phyloP scores from a whole-genome alignment of 1,284 basidiomycete species.

The Cystobasidium pallidum region DNA sequence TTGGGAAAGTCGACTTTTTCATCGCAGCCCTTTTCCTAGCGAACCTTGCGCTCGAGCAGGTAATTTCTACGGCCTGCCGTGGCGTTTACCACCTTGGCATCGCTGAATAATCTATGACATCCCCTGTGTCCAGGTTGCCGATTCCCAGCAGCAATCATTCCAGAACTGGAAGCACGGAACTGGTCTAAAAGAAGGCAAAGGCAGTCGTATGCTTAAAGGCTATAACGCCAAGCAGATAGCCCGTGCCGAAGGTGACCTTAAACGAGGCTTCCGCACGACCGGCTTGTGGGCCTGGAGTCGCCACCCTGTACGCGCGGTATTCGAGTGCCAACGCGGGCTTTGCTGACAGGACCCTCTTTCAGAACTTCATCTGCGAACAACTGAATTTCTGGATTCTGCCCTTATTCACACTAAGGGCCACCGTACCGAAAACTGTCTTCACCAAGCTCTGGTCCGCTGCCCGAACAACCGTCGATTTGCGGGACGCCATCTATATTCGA shows the following conservation, averaged over 20 bases:
- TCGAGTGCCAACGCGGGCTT: neutral
- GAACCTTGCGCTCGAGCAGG: conserved; percentile 70
- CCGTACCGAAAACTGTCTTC: conserved; percentile 43
- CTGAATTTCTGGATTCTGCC: conserved; percentile 52
- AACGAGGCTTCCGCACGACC: conserved; percentile 79
- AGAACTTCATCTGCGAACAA: conserved; percentile 54
- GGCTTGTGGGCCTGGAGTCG: conserved; percentile 84
- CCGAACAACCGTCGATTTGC: conserved; percentile 20
- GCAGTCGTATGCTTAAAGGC: conserved; percentile 52
- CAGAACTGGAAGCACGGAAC: conserved; percentile 70
- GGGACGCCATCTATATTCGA: conserved; percentile 11
- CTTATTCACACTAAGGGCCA: conserved; percentile 47
- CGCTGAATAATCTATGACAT: neutral
- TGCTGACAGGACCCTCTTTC: neutral
- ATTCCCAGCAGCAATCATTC: conserved; percentile 87
- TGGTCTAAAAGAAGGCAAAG: conserved; percentile 41
- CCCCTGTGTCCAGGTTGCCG: conserved; percentile 62
- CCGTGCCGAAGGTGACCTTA: conserved; percentile 64
- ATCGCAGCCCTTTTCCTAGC: conserved; percentile 66
- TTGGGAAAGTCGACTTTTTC: conserved; percentile 68
- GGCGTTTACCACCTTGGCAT: neutral
- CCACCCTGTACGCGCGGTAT: conserved; percentile 64
- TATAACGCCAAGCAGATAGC: conserved; percentile 63
- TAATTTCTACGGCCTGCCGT: neutral
- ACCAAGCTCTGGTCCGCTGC: conserved; percentile 18